phyloP scores from a whole-genome alignment of 306 rosid species.

The Arachis hypogaea region DNA sequence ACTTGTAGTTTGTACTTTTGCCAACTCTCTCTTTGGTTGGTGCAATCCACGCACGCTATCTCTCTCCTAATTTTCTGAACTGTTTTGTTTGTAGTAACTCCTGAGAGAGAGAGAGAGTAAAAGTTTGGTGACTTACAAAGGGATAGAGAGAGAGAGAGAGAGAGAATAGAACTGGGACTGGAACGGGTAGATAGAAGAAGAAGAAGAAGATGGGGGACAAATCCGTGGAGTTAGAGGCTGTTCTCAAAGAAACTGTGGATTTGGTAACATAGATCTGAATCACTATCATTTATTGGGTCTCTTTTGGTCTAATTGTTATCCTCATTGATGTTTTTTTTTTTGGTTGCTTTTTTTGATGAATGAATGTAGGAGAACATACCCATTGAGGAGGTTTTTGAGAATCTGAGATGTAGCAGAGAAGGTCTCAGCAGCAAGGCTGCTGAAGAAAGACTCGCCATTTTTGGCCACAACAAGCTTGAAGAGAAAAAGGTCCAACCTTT shows the following conservation, averaged over 20 bases:
- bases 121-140: slow-evolving; percentile 34
- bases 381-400: slow-evolving; percentile 94
- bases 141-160: slow-evolving; percentile 8
- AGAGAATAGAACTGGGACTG: neutral
- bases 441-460: slow-evolving; percentile 79
- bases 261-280: slow-evolving; percentile 86
- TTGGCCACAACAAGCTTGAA: slow-evolving; percentile 96
- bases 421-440: slow-evolving; percentile 89
- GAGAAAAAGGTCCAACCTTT: slow-evolving; percentile 67
- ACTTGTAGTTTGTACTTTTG: neutral
- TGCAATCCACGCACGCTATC: slow-evolving; percentile 28
- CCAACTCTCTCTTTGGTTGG: slow-evolving; percentile 36
- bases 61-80: slow-evolving; percentile 47
- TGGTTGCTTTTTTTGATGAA: neutral
- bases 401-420: slow-evolving; percentile 94
- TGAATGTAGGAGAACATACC: slow-evolving; percentile 92
- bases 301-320: slow-evolving; percentile 13
- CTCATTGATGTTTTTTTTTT: slow-evolving; percentile 15
- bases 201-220: slow-evolving; percentile 67
- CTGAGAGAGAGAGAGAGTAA: slow-evolving; percentile 43
- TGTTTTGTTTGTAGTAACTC: slow-evolving; percentile 37
- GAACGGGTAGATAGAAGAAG: slow-evolving; percentile 1
- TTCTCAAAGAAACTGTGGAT: slow-evolving; percentile 95
- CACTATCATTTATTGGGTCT: slow-evolving; percentile 24
- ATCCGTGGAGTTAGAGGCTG: slow-evolving; percentile 84